Conservation (phyloP, 352 stramenopile species). For the Phytophthora pinifolia region DNA sequence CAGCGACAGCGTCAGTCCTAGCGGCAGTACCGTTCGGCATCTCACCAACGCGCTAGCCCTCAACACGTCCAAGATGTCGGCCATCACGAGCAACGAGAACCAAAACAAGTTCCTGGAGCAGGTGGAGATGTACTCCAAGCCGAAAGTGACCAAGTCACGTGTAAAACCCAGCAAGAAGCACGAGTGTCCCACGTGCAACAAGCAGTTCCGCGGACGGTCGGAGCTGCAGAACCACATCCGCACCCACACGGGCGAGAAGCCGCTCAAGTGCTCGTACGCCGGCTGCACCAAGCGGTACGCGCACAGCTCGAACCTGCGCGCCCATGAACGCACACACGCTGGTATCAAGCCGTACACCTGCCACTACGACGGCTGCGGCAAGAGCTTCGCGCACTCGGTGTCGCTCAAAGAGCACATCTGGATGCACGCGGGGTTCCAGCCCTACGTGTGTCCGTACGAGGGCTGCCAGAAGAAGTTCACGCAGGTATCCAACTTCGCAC, state of each 20-base stretch:
- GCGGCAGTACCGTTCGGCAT: conserved; percentile 20
- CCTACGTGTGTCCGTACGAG: conserved; percentile 90
- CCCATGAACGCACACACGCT: conserved; percentile 91
- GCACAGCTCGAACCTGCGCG: conserved; percentile 89
- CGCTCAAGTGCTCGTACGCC: conserved; percentile 84
- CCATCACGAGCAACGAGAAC: conserved; percentile 72
- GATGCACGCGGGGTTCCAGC: conserved; percentile 90
- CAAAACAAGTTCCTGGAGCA: conserved; percentile 88
- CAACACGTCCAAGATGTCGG: conserved; percentile 71
- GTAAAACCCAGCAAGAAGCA: conserved; percentile 88
- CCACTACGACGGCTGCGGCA: conserved; percentile 88
- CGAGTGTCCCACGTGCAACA: conserved; percentile 82
- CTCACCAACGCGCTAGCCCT: conserved; percentile 41
- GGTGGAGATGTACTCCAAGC: conserved; percentile 89
- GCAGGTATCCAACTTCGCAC: conserved; percentile 86
- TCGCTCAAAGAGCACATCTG: conserved; percentile 93
- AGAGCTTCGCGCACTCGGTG: conserved; percentile 90
- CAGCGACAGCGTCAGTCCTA: neutral
- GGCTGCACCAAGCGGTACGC: conserved; percentile 89
- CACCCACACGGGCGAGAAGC: conserved; percentile 91
- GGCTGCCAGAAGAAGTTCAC: conserved; percentile 91
- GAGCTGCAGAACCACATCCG: conserved; percentile 89
- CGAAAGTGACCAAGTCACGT: conserved; percentile 84
- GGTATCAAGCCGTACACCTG: conserved; percentile 91
- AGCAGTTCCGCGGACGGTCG: conserved; percentile 83